Conservation (phyloP, 805 yeast species). For the Lipomyces starkeyi region DNA sequence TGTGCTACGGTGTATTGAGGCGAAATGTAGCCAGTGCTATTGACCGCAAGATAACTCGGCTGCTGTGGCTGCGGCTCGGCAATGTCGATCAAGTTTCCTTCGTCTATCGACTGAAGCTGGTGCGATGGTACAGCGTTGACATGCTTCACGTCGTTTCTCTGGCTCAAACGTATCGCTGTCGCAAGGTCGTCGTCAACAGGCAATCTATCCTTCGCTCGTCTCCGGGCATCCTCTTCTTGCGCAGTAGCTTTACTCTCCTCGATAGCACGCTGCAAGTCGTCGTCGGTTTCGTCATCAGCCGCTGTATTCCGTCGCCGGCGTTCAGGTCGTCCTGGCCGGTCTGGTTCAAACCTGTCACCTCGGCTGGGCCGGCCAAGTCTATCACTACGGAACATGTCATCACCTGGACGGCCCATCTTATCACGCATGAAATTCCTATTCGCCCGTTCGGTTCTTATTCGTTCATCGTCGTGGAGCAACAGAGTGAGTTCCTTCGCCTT, state of each 20-base stretch:
- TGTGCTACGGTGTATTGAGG: neutral
- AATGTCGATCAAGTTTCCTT: constrained; percentile 48
- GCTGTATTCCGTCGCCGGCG: constrained; percentile 19
- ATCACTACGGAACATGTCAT: constrained; percentile 13
- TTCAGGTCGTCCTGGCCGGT: constrained; percentile 9
- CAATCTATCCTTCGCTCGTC: constrained; percentile 46
- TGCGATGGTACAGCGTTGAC: constrained; percentile 64
- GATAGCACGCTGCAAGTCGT: constrained; percentile 77
- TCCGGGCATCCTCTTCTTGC: constrained; percentile 70
- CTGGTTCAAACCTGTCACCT: neutral
- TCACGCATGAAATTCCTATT: constrained; percentile 42
- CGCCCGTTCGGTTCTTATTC: constrained; percentile 71
- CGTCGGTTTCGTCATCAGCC: constrained; percentile 47
- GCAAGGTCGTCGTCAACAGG: constrained; percentile 66
- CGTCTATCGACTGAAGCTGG: constrained; percentile 65
- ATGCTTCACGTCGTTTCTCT: constrained; percentile 38
- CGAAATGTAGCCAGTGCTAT: neutral
- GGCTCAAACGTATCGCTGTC: constrained; percentile 70
- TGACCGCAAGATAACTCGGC: neutral
- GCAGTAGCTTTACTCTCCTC: constrained; percentile 84
- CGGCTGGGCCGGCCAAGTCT: neutral
- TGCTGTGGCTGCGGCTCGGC: constrained; percentile 51
- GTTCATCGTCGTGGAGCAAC: constrained; percentile 79
- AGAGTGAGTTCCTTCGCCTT: constrained; percentile 87
- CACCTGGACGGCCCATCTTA: constrained; percentile 24